Percentiles rank a stretch among this genome's conserved stretches.
Evolutionary conservation across 805 yeast species (phyloP).

Genomic region (Candida easanensis): DNA sequence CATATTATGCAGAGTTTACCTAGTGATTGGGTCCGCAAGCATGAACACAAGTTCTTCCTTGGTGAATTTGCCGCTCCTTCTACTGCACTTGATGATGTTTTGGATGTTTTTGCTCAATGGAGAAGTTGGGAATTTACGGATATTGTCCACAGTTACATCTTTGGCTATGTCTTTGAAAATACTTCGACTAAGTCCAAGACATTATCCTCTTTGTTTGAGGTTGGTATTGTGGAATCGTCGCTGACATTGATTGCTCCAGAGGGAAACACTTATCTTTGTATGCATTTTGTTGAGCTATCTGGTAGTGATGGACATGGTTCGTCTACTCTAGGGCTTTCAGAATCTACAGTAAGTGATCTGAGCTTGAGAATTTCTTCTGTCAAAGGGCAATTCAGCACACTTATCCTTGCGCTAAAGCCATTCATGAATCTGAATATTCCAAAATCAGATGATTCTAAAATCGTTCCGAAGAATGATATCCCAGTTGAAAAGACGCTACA

Average conservation of each 20-base stretch:
- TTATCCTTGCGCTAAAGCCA: slow-evolving; percentile 6
- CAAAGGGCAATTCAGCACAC: slow-evolving; percentile 9
- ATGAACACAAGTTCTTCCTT: slow-evolving; percentile 31
- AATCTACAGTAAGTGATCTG: not conserved
- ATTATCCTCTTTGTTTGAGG: slow-evolving; percentile 17
- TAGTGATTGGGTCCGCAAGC: slow-evolving; percentile 40
- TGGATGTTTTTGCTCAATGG: slow-evolving; percentile 70
- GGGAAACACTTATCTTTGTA: slow-evolving; percentile 22
- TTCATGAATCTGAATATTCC: slow-evolving; percentile 4
- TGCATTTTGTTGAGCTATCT: slow-evolving; percentile 30
- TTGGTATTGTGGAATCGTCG: slow-evolving; percentile 32
- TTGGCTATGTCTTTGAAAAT: slow-evolving; percentile 43
- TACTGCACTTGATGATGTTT: slow-evolving; percentile 53
- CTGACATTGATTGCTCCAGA: slow-evolving; percentile 7
- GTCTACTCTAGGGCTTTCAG: not conserved
- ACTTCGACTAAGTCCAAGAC: slow-evolving; percentile 6
- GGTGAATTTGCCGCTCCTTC: slow-evolving; percentile 44
- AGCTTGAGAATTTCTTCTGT: slow-evolving; percentile 7
- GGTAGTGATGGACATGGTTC: not conserved
- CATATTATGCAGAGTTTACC: slow-evolving; percentile 68
- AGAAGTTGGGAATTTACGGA: slow-evolving; percentile 86
- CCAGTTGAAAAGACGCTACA: not conserved
- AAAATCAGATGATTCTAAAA: not conserved
- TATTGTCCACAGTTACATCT: slow-evolving; percentile 54
- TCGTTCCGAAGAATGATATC: not conserved